Evolutionary conservation across 805 yeast species (phyloP).

Genomic region (Candida argentea): DNA sequence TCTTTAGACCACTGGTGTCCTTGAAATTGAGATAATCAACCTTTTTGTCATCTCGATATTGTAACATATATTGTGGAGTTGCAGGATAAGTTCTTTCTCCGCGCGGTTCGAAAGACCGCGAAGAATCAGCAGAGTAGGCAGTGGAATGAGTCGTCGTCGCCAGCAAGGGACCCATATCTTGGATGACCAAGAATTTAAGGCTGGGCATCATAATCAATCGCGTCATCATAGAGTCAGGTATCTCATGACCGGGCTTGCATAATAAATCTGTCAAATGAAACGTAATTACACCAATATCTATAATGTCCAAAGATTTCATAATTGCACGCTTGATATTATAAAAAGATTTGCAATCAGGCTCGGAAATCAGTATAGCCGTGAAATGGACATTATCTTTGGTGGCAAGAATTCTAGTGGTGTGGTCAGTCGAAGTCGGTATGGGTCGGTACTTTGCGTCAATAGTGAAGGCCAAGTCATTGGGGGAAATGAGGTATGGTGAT

Average conservation of each 20-base stretch:
- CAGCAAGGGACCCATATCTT: slow-evolving; percentile 23
- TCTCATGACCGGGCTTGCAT: slow-evolving; percentile 43
- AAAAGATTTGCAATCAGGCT: slow-evolving; percentile 9
- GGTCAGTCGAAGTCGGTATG: no score
- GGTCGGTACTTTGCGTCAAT: no score
- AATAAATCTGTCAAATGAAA: slow-evolving; percentile 65
- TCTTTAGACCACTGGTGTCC: no score
- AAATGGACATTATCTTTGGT: slow-evolving; percentile 56
- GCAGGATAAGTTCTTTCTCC: slow-evolving; percentile 42
- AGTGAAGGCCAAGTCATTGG: no score
- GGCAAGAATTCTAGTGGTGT: slow-evolving; percentile 38
- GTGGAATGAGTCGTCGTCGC: slow-evolving; percentile 31
- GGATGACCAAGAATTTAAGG: slow-evolving; percentile 26
- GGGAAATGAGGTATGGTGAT: no score
- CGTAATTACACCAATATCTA: slow-evolving; percentile 21
- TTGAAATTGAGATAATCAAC: slow-evolving; percentile 53
- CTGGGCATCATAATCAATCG: slow-evolving; percentile 21
- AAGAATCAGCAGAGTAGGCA: slow-evolving; percentile 41
- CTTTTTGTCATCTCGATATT: slow-evolving; percentile 26
- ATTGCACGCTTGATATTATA: slow-evolving; percentile 29
- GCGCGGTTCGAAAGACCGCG: slow-evolving; percentile 42
- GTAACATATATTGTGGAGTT: slow-evolving; percentile 61
- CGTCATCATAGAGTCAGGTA: slow-evolving; percentile 40
- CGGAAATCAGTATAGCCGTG: slow-evolving; percentile 32
- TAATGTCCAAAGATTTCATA: slow-evolving; percentile 24